Percentiles rank a stretch among this genome's conserved stretches.
phyloP scores from a whole-genome alignment of 2,329 filamentous ascomycete species.

The Scedosporium apiospermum region DNA sequence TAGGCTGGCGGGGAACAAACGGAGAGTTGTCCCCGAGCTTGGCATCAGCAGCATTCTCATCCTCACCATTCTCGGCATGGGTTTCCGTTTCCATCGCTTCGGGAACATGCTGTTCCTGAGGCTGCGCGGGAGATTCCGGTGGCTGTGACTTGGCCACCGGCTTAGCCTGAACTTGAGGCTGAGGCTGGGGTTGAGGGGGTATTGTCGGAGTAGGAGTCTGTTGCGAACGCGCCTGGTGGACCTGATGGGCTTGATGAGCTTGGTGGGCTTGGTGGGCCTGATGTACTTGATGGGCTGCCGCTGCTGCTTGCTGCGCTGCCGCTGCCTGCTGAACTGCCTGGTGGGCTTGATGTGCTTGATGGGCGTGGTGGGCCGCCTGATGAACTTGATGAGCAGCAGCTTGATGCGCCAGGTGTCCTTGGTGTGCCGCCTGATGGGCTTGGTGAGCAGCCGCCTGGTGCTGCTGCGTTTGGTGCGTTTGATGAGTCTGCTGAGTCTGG shows the following conservation, averaged over 20 bases:
- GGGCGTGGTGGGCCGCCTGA: constrained; percentile 6
- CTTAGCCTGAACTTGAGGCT: constrained; percentile 16
- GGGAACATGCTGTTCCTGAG: constrained; percentile 30
- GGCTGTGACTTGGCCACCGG: constrained; percentile 8
- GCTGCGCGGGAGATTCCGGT: constrained; percentile 24
- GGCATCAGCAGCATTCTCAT: constrained; percentile 31
- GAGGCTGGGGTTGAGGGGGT: constrained; percentile 17
- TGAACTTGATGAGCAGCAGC: constrained; percentile 6
- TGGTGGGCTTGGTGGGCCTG: constrained; percentile 14
- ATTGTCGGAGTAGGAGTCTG: constrained; percentile 20
- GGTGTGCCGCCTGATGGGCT: constrained; percentile 6
- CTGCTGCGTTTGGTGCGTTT: constrained; percentile 14
- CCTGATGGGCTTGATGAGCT: constrained; percentile 17
- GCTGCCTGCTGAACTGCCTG: constrained; percentile 9
- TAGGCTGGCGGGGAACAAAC: constrained; percentile 42
- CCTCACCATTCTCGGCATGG: constrained; percentile 35
- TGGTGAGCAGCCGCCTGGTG: constrained; percentile 7
- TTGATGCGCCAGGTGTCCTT: constrained; percentile 1
- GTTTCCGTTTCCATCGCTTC: constrained; percentile 46
- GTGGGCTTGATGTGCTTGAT: constrained; percentile 7
- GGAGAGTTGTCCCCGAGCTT: constrained; percentile 40
- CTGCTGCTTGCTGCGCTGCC: constrained; percentile 29
- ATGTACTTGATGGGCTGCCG: constrained; percentile 19
- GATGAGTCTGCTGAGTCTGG: constrained; percentile 15
- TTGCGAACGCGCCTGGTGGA: constrained; percentile 14